Evolutionary conservation across 176 grass and related monocot species (phyloP).

Genomic region (Oryza rufipogon): DNA sequence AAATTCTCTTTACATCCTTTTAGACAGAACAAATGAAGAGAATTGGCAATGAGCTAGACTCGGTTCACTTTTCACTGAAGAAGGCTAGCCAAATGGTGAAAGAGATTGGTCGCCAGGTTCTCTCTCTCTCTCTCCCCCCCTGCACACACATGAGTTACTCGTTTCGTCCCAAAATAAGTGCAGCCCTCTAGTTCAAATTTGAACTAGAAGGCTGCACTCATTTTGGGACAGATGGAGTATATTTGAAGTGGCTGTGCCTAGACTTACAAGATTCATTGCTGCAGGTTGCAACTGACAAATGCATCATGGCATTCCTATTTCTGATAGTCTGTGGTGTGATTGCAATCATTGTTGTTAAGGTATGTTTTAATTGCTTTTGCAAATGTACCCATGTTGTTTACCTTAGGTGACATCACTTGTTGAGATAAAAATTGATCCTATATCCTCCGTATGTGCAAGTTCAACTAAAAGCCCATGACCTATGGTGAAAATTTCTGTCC

Average conservation of each 20-base stretch:
- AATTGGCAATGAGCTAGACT: constrained; percentile 64
- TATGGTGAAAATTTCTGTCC: neutral
- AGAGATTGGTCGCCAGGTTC: constrained; percentile 70
- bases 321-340: constrained; percentile 94
- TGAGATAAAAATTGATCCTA: neutral
- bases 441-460: constrained; percentile 8
- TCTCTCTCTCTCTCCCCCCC: neutral
- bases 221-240: too few relatives aligned
- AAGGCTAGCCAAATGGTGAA: constrained; percentile 72
- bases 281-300: constrained; percentile 99
- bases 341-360: constrained; percentile 93
- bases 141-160: neutral
- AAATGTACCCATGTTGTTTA: neutral
- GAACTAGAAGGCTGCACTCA: too few relatives aligned
- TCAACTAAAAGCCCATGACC: neutral
- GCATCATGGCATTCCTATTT: constrained; percentile 86
- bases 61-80: constrained; percentile 71
- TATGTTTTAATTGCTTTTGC: constrained; percentile 41
- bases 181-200: too few relatives aligned
- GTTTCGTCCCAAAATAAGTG: too few relatives aligned
- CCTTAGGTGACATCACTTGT: neutral
- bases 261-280: constrained; percentile 35
- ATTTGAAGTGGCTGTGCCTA: neutral
- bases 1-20: neutral
- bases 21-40: constrained; percentile 73